Conservation (phyloP, 1,284 basidiomycete genomes). For the Apiotrichum sp. region DNA sequence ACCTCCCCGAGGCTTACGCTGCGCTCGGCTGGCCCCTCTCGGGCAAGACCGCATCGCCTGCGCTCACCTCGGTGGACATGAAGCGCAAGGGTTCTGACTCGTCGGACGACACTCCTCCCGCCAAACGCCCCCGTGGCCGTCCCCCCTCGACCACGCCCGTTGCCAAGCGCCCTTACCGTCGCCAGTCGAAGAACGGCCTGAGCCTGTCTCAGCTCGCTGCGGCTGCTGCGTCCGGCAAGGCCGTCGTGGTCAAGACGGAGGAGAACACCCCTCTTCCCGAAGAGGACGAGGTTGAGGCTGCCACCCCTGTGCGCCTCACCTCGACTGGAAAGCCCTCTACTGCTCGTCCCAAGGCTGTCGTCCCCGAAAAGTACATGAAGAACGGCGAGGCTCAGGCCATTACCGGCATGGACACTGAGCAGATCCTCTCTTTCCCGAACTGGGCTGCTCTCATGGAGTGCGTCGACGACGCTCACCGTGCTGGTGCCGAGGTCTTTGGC, state of each 20-base stretch:
- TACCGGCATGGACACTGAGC: conserved; percentile 28
- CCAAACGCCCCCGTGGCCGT: conserved; percentile 29
- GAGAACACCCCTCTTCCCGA: not conserved
- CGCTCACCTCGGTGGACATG: conserved; percentile 12
- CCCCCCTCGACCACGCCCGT: conserved; percentile 13
- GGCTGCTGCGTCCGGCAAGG: conserved; percentile 16
- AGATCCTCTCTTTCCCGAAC: conserved; percentile 30
- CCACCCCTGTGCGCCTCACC: conserved; percentile 20
- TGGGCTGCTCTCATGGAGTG: conserved; percentile 26
- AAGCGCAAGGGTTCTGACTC: conserved; percentile 34
- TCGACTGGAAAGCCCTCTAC: conserved; percentile 35
- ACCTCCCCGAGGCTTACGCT: conserved; percentile 15
- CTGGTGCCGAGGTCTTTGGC: conserved; percentile 31
- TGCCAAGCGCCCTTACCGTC: conserved; percentile 22
- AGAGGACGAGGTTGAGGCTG: conserved; percentile 9
- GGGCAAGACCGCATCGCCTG: conserved; percentile 8
- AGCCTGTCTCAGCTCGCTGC: conserved; percentile 20
- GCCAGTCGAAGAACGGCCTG: conserved; percentile 20
- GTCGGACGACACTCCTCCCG: conserved; percentile 16
- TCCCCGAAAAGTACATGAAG: conserved; percentile 38
- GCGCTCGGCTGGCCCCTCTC: conserved; percentile 21
- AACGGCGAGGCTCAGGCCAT: conserved; percentile 32
- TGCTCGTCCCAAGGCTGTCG: conserved; percentile 36
- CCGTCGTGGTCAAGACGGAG: not conserved
- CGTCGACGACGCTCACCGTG: conserved; percentile 23